Conservation (phyloP, 352 stramenopile species). For the Phytophthora pluvialis region DNA sequence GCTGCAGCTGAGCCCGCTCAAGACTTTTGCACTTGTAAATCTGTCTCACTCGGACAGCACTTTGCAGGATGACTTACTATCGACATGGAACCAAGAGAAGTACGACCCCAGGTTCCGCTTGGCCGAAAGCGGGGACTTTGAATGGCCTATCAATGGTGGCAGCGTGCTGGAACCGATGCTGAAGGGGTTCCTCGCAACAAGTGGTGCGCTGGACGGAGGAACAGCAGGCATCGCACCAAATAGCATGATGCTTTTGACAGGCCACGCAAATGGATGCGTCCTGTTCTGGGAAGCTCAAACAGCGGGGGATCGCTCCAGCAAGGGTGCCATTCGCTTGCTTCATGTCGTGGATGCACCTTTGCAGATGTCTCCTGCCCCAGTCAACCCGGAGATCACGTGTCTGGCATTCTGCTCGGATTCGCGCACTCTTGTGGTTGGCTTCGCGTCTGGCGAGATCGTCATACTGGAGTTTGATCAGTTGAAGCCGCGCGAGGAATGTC, state of each 20-base stretch:
- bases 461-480: slow-evolving; percentile 55
- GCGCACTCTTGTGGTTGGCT: slow-evolving; percentile 57
- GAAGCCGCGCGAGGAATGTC: slow-evolving; percentile 10
- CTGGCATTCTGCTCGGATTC: slow-evolving; percentile 57
- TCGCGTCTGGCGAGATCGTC: slow-evolving; percentile 58
- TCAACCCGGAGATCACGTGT: slow-evolving; percentile 48
- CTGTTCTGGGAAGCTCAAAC: slow-evolving; percentile 68
- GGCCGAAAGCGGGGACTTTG: slow-evolving; percentile 55
- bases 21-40: slow-evolving; percentile 50
- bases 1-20: slow-evolving; percentile 63
- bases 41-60: slow-evolving; percentile 41
- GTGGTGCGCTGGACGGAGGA: slow-evolving; percentile 26
- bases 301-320: slow-evolving; percentile 57
- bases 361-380: slow-evolving; percentile 43
- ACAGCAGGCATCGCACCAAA: slow-evolving; percentile 42
- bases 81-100: slow-evolving; percentile 44
- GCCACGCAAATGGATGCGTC: slow-evolving; percentile 58
- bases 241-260: slow-evolving; percentile 62
- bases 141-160: slow-evolving; percentile 77
- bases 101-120: slow-evolving; percentile 45
- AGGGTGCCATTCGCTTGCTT: slow-evolving; percentile 59
- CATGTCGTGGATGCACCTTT: slow-evolving; percentile 53
- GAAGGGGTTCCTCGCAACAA: slow-evolving; percentile 51
- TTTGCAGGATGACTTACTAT: slow-evolving; percentile 57
- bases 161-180: slow-evolving; percentile 59